These are phyloP conservation scores for Dryadomyces quercivorus DNA, from an alignment of 2,329 filamentous ascomycete genomes.

Conservation along the genomic window DNA sequence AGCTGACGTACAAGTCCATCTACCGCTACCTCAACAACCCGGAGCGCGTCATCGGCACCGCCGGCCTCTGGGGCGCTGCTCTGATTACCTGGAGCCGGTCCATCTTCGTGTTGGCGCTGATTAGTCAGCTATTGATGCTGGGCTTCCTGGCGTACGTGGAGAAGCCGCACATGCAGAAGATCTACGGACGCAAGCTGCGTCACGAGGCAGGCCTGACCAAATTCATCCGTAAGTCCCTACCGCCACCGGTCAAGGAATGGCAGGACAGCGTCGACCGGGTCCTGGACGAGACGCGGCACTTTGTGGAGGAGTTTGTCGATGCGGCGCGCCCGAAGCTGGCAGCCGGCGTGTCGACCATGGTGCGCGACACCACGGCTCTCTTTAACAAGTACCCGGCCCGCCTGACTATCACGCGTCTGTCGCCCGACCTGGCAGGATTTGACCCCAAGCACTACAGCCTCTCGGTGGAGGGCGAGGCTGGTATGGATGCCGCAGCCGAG, in stretches of 20 bases:
- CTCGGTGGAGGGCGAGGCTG: conserved; percentile 51
- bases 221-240: conserved; percentile 77
- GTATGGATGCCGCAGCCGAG: conserved; percentile 37
- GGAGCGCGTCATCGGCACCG: conserved; percentile 83
- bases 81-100: conserved; percentile 83
- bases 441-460: conserved; percentile 73
- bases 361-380: conserved; percentile 74
- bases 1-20: conserved; percentile 91
- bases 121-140: conserved; percentile 76
- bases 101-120: conserved; percentile 74
- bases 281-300: conserved; percentile 73
- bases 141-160: conserved; percentile 89
- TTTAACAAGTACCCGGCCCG: conserved; percentile 85
- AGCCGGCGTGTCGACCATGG: conserved; percentile 72
- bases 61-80: conserved; percentile 89
- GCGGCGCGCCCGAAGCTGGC: conserved; percentile 75
- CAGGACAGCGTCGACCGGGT: conserved; percentile 81
- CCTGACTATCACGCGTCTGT: conserved; percentile 67
- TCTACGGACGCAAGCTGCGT: conserved; percentile 77
- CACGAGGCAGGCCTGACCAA: conserved; percentile 84
- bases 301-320: conserved; percentile 85
- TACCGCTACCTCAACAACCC: conserved; percentile 98
- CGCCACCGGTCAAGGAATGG: conserved; percentile 69
- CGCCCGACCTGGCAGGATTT: conserved; percentile 67
- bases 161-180: conserved; percentile 94